phyloP scores from a whole-genome alignment of 129 eudicot species.

The Mikania micrantha region DNA sequence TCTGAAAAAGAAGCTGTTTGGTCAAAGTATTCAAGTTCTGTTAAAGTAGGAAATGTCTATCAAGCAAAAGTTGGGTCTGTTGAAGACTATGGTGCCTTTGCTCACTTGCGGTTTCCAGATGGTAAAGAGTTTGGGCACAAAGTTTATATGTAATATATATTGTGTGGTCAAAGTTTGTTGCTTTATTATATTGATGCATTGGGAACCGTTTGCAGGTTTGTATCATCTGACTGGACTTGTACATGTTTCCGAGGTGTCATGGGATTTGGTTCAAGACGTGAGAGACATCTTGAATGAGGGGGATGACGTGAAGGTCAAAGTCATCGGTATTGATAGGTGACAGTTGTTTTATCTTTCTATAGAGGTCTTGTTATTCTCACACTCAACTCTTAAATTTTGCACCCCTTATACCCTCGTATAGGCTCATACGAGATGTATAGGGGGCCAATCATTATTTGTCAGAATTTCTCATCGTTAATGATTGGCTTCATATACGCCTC shows the following conservation, averaged over 20 bases:
- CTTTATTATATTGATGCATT: background rate
- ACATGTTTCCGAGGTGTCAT: conserved; percentile 90
- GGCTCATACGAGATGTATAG: no score
- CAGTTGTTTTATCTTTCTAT: background rate
- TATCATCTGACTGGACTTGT: conserved; percentile 89
- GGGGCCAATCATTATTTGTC: no score
- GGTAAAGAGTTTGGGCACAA: conserved; percentile 32
- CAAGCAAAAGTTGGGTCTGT: conserved; percentile 69
- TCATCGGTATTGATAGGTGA: conserved; percentile 73
- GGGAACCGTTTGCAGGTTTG: conserved; percentile 39
- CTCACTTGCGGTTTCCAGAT: conserved; percentile 74
- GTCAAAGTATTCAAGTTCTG: conserved; percentile 52
- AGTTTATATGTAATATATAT: background rate
- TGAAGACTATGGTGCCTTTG: conserved; percentile 89
- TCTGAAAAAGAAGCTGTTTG: conserved; percentile 86
- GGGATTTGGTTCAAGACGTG: conserved; percentile 91
- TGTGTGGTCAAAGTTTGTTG: background rate
- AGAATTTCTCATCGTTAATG: no score
- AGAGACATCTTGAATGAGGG: conserved; percentile 74
- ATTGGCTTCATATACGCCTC: no score
- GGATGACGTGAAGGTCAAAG: conserved; percentile 72
- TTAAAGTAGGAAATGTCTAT: conserved; percentile 61
- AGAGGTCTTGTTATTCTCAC: no score
- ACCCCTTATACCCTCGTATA: no score
- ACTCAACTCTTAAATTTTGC: no score